Conservation (phyloP, 1,284 basidiomycete genomes). For the Malassezia vespertilionis region DNA sequence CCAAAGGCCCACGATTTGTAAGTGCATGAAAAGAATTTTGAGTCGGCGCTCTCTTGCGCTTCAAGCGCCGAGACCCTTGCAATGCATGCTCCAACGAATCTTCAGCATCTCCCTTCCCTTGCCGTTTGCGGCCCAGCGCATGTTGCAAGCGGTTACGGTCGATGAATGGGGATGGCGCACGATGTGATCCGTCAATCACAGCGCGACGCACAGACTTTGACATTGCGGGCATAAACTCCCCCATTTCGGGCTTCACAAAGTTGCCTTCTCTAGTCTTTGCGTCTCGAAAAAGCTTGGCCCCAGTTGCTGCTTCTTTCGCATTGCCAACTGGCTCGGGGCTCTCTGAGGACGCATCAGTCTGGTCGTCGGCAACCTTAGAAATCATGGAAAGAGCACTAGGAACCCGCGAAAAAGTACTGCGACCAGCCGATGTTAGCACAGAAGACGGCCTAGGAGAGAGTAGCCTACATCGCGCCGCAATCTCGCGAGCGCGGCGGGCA, state of each 20-base stretch:
- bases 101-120: slow-evolving; percentile 18
- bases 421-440: slow-evolving; percentile 5
- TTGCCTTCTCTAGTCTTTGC: no score
- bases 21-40: background rate
- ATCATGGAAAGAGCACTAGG: no score
- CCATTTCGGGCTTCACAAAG: slow-evolving; percentile 31
- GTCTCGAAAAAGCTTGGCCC: no score
- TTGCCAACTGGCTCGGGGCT: no score
- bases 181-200: slow-evolving; percentile 41
- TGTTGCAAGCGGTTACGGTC: slow-evolving; percentile 27
- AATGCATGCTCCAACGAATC: slow-evolving; percentile 18
- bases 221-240: slow-evolving; percentile 36
- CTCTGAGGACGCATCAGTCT: no score
- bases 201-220: slow-evolving; percentile 42
- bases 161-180: slow-evolving; percentile 42
- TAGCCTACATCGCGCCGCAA: slow-evolving; percentile 35
- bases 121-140: slow-evolving; percentile 28
- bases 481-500: slow-evolving; percentile 37
- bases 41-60: slow-evolving; percentile 18
- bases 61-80: background rate
- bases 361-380: no score
- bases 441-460: slow-evolving; percentile 27
- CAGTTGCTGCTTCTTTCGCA: no score
- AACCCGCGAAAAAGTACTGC: background rate
- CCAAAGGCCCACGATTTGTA: no score